Conservation (phyloP, 2,329 filamentous ascomycete genomes). For the Clarireedia hainanense region DNA sequence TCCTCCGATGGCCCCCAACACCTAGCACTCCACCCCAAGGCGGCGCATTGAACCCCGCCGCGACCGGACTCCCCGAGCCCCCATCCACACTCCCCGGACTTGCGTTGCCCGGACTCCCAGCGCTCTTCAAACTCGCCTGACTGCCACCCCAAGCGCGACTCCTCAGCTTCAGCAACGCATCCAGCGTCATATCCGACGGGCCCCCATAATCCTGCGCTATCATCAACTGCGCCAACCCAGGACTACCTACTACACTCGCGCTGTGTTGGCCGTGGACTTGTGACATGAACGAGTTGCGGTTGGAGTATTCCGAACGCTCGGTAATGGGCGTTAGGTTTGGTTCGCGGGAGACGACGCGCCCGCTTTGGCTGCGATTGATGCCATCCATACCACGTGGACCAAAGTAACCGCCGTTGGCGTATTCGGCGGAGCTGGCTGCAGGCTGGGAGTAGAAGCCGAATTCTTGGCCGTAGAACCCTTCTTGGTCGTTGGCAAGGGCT, state of each 20-base stretch:
- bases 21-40: slow-evolving; percentile 2
- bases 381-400: slow-evolving; percentile 62
- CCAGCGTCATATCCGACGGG: slow-evolving; percentile 58
- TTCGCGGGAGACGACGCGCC: slow-evolving; percentile 67
- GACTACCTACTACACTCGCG: slow-evolving; percentile 47
- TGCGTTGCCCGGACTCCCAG: slow-evolving; percentile 32
- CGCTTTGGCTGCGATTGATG: slow-evolving; percentile 58
- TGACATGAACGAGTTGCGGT: slow-evolving; percentile 74
- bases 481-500: slow-evolving; percentile 82
- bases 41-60: no score
- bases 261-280: slow-evolving; percentile 29
- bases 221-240: slow-evolving; percentile 67
- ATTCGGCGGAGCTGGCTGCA: slow-evolving; percentile 36
- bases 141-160: slow-evolving; percentile 76
- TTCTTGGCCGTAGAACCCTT: slow-evolving; percentile 92
- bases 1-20: slow-evolving; percentile 3
- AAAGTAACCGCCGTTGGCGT: slow-evolving; percentile 82
- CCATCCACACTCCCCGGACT: slow-evolving; percentile 13
- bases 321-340: slow-evolving; percentile 95
- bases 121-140: slow-evolving; percentile 60
- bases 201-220: slow-evolving; percentile 46
- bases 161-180: slow-evolving; percentile 60
- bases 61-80: slow-evolving; percentile 22
- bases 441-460: slow-evolving; percentile 87
- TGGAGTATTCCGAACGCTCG: slow-evolving; percentile 91